These are phyloP conservation scores for Camelina hispida DNA, from an alignment of 345 rosid species.

Conservation along the genomic window DNA sequence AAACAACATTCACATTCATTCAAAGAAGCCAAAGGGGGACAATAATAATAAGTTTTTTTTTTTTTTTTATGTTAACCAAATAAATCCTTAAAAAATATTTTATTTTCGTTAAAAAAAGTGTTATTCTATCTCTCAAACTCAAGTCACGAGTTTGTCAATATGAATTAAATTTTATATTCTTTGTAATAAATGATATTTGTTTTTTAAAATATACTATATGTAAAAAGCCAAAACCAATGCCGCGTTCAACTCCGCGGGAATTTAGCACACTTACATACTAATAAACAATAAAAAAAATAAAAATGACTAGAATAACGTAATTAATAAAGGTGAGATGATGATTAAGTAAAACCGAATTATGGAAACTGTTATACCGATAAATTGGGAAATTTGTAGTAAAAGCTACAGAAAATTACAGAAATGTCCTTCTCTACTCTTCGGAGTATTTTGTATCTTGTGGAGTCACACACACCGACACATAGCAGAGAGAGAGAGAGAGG, in stretches of 20 bases:
- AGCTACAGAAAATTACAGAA: neutral
- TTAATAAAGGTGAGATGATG: neutral
- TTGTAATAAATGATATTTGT: neutral
- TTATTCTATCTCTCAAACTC: neutral
- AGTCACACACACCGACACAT: conserved; percentile 60
- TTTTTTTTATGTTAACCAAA: too few species aligned
- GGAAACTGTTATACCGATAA: neutral
- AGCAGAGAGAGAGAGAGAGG: conserved; percentile 1
- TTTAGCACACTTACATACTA: conserved; percentile 20
- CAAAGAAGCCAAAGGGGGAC: conserved; percentile 37
- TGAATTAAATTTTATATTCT: neutral
- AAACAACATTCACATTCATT: conserved; percentile 26
- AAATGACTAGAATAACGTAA: neutral
- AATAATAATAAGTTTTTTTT: too few species aligned
- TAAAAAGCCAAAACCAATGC: conserved; percentile 51
- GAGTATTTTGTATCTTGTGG: conserved; percentile 33
- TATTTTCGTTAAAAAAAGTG: too few species aligned
- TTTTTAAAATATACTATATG: too few species aligned
- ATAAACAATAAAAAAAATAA: neutral
- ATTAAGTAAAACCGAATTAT: conserved; percentile 3
- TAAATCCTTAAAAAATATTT: too few species aligned
- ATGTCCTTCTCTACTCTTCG: conserved; percentile 23
- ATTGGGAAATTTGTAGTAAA: neutral
- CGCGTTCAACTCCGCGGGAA: conserved; percentile 60
- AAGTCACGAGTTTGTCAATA: conserved; percentile 35